A percentile compares a stretch with the other conserved stretches of the same genome.
These are phyloP conservation scores for Hyphodiscus sp. DNA, from an alignment of 2,329 filamentous ascomycete species.

Conservation along the genomic window DNA sequence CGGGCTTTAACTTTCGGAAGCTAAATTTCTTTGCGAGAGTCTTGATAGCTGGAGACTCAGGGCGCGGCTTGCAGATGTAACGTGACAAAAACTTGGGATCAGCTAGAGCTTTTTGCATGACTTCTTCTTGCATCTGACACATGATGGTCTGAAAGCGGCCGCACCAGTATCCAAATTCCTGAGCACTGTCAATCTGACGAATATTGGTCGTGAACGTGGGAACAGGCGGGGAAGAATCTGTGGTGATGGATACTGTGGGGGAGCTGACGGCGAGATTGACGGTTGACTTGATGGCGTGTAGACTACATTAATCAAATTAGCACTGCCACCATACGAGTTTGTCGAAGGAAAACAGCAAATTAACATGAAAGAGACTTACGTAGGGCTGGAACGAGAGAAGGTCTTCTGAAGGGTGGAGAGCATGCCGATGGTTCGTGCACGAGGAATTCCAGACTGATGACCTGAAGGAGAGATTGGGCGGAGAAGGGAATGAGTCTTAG, in stretches of 20 bases:
- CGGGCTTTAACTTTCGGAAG: background rate
- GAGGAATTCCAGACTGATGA: slow-evolving; percentile 27
- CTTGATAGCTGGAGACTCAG: background rate
- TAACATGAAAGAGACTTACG: too few relatives aligned
- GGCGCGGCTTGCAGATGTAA: background rate
- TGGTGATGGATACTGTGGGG: slow-evolving; percentile 8
- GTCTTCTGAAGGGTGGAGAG: slow-evolving; percentile 41
- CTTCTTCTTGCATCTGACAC: slow-evolving; percentile 46
- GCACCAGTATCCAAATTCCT: slow-evolving; percentile 51
- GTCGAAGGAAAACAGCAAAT: too few relatives aligned
- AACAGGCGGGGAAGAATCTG: slow-evolving; percentile 1
- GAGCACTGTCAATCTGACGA: slow-evolving; percentile 35
- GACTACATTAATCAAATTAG: too few relatives aligned
- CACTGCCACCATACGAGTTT: too few relatives aligned
- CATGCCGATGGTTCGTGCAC: slow-evolving; percentile 39
- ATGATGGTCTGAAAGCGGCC: slow-evolving; percentile 53
- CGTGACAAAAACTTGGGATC: slow-evolving; percentile 5
- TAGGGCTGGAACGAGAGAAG: slow-evolving; percentile 32
- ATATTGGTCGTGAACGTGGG: slow-evolving; percentile 13
- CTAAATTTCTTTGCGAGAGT: background rate
- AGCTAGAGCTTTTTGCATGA: slow-evolving; percentile 21
- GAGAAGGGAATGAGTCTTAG: slow-evolving; percentile 7
- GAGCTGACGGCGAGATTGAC: background rate
- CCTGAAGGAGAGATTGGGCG: slow-evolving; percentile 13
- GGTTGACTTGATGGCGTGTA: too few relatives aligned